phyloP scores from a whole-genome alignment of 2,329 filamentous ascomycete genomes.

The Epichloe typhina region DNA sequence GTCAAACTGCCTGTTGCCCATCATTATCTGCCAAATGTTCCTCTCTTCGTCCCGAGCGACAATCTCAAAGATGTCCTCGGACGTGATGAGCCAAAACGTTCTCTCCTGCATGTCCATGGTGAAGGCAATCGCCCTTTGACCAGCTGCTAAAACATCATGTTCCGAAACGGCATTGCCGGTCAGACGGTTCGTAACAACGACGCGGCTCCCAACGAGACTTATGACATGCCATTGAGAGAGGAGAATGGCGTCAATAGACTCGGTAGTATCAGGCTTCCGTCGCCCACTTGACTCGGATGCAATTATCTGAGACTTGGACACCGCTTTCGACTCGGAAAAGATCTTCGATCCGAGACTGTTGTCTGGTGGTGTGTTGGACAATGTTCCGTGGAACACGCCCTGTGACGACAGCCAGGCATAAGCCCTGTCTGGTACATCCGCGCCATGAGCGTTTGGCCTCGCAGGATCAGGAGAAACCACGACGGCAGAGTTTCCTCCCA shows the following conservation, averaged over 20 bases:
- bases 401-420: constrained; percentile 88
- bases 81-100: constrained; percentile 93
- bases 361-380: constrained; percentile 48
- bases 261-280: constrained; percentile 46
- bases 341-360: constrained; percentile 57
- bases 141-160: constrained; percentile 68
- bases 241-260: constrained; percentile 65
- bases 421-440: constrained; percentile 52
- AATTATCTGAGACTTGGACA: constrained; percentile 61
- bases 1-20: constrained; percentile 78
- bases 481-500: constrained; percentile 47
- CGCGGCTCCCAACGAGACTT: constrained; percentile 64
- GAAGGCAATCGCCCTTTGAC: constrained; percentile 69
- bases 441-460: constrained; percentile 41
- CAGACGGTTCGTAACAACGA: constrained; percentile 77
- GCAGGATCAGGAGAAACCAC: constrained; percentile 64
- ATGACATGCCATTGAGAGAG: constrained; percentile 92
- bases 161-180: constrained; percentile 80
- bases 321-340: constrained; percentile 65
- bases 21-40: constrained; percentile 90
- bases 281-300: constrained; percentile 52
- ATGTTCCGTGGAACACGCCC: constrained; percentile 75
- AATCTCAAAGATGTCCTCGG: constrained; percentile 84
- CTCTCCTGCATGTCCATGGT: constrained; percentile 87
- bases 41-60: constrained; percentile 81